Conservation (phyloP, 2,329 filamentous ascomycete species). For the Verticillium zaregamsianum region DNA sequence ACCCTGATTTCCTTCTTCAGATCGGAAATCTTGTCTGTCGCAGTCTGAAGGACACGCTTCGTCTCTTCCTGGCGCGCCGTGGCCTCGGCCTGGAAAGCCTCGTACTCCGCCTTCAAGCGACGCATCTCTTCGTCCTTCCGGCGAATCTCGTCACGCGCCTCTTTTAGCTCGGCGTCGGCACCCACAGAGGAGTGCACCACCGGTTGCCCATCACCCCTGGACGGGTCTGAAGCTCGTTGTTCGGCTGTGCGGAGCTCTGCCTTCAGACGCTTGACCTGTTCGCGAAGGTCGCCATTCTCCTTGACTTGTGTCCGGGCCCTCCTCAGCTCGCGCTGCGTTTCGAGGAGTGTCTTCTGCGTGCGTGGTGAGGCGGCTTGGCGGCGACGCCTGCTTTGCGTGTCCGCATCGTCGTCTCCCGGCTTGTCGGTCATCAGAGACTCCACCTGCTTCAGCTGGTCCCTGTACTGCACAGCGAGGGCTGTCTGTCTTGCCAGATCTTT, state of each 20-base stretch:
- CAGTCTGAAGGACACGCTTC: conserved; percentile 49
- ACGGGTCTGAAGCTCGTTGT: conserved; percentile 26
- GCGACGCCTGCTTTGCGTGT: conserved; percentile 25
- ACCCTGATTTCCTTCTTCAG: conserved; percentile 49
- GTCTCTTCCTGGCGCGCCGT: conserved; percentile 52
- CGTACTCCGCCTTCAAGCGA: conserved; percentile 47
- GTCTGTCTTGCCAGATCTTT: conserved; percentile 56
- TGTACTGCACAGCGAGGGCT: conserved; percentile 53
- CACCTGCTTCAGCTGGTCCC: conserved; percentile 55
- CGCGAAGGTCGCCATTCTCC: conserved; percentile 45
- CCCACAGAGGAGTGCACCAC: background rate
- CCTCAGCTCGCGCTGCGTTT: conserved; percentile 50
- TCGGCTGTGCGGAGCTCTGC: conserved; percentile 44
- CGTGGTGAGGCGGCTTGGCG: conserved; percentile 40
- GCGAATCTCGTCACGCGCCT: conserved; percentile 37
- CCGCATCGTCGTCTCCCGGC: conserved; percentile 26
- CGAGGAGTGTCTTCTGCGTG: conserved; percentile 46
- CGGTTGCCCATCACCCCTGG: background rate
- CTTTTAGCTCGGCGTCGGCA: conserved; percentile 29
- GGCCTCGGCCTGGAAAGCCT: conserved; percentile 48
- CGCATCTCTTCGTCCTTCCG: conserved; percentile 47
- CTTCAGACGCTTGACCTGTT: conserved; percentile 50
- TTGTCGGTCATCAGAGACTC: conserved; percentile 44
- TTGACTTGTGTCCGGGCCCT: conserved; percentile 49
- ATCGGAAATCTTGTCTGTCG: conserved; percentile 52